Percentiles rank a stretch among this genome's conserved stretches.
These are phyloP conservation scores for Malassezia psittaci DNA, from an alignment of 1,284 basidiomycete species.

Conservation along the genomic window DNA sequence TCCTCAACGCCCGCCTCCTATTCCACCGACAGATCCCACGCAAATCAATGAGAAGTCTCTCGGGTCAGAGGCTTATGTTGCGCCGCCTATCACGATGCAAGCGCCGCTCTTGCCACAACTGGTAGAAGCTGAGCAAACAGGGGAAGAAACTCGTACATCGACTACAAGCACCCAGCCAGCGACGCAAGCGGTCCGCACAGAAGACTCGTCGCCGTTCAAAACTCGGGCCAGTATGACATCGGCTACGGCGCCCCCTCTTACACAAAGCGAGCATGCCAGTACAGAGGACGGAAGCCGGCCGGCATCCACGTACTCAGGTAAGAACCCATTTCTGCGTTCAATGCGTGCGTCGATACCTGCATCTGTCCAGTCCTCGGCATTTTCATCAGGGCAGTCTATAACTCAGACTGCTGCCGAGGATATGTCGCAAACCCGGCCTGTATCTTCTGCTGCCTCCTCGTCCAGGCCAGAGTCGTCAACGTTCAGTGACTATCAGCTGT, in stretches of 20 bases:
- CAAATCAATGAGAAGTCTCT: too few species aligned
- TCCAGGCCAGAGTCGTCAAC: background rate
- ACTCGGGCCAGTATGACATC: background rate
- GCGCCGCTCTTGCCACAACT: background rate
- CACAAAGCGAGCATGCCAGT: too few species aligned
- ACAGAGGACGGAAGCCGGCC: too few species aligned
- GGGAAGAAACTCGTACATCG: background rate
- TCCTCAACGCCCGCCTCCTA: too few species aligned
- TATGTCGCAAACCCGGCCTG: background rate
- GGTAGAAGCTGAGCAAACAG: background rate
- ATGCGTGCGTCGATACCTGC: background rate
- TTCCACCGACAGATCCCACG: too few species aligned
- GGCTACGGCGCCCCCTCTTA: background rate
- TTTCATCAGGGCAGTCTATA: too few species aligned
- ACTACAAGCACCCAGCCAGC: background rate
- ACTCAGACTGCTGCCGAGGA: background rate
- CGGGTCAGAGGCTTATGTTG: background rate
- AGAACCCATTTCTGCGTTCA: background rate
- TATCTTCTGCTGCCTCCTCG: background rate
- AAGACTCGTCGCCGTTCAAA: too few species aligned
- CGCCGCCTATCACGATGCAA: background rate
- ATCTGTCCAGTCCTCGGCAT: too few species aligned
- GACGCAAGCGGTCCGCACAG: too few species aligned
- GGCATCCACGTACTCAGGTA: background rate
- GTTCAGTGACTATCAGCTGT: constrained; percentile 4